Evolutionary conservation across 202 grass and related monocot species (phyloP).

Genomic region (Setaria viridis): DNA sequence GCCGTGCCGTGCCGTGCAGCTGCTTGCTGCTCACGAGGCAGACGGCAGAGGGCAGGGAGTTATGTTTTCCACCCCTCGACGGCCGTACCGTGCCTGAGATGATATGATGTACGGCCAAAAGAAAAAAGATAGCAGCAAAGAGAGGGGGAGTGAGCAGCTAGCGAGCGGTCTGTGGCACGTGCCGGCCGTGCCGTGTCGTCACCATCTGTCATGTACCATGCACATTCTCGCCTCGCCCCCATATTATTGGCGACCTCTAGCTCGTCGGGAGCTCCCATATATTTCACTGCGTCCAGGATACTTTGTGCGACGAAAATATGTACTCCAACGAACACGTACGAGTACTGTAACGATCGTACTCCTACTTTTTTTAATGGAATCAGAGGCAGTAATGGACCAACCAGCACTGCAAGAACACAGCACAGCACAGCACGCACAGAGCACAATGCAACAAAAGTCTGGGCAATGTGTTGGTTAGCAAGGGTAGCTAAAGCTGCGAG

Average conservation of each 20-base stretch:
- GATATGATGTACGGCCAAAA: not conserved
- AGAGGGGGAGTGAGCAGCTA: not conserved
- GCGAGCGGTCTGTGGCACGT: not conserved
- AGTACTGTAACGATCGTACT: not conserved
- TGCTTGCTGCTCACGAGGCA: not conserved
- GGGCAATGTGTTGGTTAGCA: not conserved
- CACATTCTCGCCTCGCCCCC: not conserved
- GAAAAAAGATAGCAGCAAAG: no score
- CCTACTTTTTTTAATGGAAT: not conserved
- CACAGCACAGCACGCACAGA: not conserved
- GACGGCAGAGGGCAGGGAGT: not conserved
- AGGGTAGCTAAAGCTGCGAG: not conserved
- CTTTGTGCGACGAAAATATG: not conserved
- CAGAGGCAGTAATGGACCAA: not conserved
- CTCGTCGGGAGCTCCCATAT: not conserved
- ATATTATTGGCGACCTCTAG: not conserved
- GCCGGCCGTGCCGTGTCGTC: constrained; percentile 9
- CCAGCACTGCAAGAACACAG: not conserved
- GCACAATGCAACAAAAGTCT: constrained; percentile 18
- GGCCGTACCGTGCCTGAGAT: not conserved
- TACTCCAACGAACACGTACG: not conserved
- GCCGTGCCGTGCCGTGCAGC: not conserved
- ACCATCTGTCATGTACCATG: not conserved
- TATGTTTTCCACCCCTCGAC: constrained; percentile 21
- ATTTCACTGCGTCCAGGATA: no score